Percentiles rank a stretch among this genome's conserved stretches.
These are phyloP conservation scores for Ophiosphaerella narmari DNA, from an alignment of 2,329 filamentous ascomycete species.

Conservation along the genomic window DNA sequence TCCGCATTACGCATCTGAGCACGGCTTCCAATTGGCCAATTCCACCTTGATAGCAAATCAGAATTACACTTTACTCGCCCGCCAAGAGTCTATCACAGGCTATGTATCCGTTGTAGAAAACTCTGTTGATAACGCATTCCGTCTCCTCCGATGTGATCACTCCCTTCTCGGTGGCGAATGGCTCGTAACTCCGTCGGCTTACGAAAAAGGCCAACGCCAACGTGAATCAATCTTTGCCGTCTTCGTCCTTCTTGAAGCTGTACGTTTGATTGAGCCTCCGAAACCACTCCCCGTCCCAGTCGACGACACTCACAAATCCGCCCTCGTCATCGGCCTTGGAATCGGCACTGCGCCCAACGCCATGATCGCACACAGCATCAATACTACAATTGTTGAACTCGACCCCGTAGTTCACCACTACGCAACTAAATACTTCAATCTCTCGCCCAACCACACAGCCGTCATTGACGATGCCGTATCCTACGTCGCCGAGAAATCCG, in stretches of 20 bases:
- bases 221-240: constrained; percentile 91
- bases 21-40: constrained; percentile 68
- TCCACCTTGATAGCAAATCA: constrained; percentile 62
- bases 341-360: constrained; percentile 91
- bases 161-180: constrained; percentile 93
- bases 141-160: constrained; percentile 90
- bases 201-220: constrained; percentile 55
- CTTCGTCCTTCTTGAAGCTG: constrained; percentile 94
- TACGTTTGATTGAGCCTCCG: constrained; percentile 71
- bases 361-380: constrained; percentile 82
- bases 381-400: constrained; percentile 93
- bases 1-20: constrained; percentile 68
- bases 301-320: constrained; percentile 71
- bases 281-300: constrained; percentile 28
- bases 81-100: constrained; percentile 84
- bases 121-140: constrained; percentile 65
- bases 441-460: constrained; percentile 77
- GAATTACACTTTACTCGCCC: constrained; percentile 77
- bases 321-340: constrained; percentile 87
- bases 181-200: constrained; percentile 60
- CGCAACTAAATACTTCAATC: constrained; percentile 79
- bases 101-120: constrained; percentile 92
- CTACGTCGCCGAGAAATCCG: constrained; percentile 63
- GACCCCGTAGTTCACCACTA: constrained; percentile 88
- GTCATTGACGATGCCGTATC: constrained; percentile 79